Evolutionary conservation across 352 stramenopile genomes (phyloP), one percentile per base, ranked within the genome.

Genomic region (Phytophthora litchii): DNA sequence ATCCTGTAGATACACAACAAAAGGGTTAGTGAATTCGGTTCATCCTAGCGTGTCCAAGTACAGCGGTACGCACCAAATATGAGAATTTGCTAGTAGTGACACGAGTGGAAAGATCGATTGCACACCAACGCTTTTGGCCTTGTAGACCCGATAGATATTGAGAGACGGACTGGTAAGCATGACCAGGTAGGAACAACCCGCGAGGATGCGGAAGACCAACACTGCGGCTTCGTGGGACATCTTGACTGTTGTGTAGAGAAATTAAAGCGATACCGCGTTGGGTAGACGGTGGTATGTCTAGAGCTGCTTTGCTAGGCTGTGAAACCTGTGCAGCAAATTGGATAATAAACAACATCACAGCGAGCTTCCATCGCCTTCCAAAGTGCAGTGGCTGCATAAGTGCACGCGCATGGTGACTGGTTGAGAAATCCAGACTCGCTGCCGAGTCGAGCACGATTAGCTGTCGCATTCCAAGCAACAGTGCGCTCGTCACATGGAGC

Each of bases 41-140:
- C 34, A 25, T 17, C 27, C 17, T 38, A 31, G 20, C 7, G n/a
- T 20, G 12, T 36, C 23, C 14, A 43, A 51, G 13, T 19, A 16
- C 17, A 8, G 17, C 21, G 44, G 42, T 35, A 66, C 54, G 20
- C 32, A 69, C 70, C 70, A 72, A 25, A 75, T 71, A 48, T 80
- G 64, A 35, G 57, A 74, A 50, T 82, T 85, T 20, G 60, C 70
- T 14, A 80, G 60, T 32, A 80, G 67, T 19, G 67, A 64, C 17
- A 78, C 70, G 2, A 84, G 63, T n/a, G 75, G 73, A 17, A 81
- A 72, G 37, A 85, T 69, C 6, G 75, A 85, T 36, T 70, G 69
- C 13, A 70, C 53, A 14, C 72, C 75, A 9, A 68, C 69, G 35
- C 58, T 53, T 16, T 73, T 61, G 48, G 61, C 67, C 60, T 78